Conservation (phyloP, 306 rosid genomes). For the Vigna nakashimae region DNA sequence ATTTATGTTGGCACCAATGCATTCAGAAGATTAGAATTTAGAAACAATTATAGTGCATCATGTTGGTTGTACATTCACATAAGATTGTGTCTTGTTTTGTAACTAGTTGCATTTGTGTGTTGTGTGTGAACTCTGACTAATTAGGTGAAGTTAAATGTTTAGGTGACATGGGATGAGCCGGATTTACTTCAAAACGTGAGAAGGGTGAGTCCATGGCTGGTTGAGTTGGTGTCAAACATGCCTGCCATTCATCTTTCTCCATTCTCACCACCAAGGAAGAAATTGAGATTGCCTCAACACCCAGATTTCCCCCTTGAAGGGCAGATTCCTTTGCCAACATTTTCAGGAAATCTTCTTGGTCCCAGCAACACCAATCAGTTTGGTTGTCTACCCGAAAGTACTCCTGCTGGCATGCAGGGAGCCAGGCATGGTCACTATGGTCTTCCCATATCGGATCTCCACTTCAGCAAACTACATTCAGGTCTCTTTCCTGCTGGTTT, state of each 20-base stretch:
- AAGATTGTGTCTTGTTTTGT: not conserved
- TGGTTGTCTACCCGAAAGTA: conserved; percentile 70
- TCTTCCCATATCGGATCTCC: conserved; percentile 73
- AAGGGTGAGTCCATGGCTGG: conserved; percentile 93
- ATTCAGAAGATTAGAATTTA: not conserved
- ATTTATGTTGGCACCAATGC: conserved; percentile 24
- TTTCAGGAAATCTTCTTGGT: conserved; percentile 65
- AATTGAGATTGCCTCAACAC: conserved; percentile 69
- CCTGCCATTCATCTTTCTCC: conserved; percentile 79
- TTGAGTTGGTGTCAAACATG: conserved; percentile 81
- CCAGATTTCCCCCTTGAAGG: conserved; percentile 72
- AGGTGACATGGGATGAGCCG: conserved; percentile 98
- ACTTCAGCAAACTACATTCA: conserved; percentile 73
- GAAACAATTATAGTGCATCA: not conserved
- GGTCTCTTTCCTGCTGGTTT: conserved; percentile 65
- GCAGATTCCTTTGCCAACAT: conserved; percentile 64
- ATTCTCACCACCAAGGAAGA: conserved; percentile 85
- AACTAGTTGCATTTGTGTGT: not conserved
- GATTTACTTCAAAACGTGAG: conserved; percentile 92
- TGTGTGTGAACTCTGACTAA: conserved; percentile 34
- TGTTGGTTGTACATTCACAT: not conserved
- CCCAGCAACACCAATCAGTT: conserved; percentile 68
- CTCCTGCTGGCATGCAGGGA: conserved; percentile 99
- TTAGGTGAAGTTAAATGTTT: conserved; percentile 38
- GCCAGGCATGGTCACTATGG: conserved; percentile 98